Evolutionary conservation across 192 early-diverging fungal species (phyloP).

Genomic region (Coemansia sp.): DNA sequence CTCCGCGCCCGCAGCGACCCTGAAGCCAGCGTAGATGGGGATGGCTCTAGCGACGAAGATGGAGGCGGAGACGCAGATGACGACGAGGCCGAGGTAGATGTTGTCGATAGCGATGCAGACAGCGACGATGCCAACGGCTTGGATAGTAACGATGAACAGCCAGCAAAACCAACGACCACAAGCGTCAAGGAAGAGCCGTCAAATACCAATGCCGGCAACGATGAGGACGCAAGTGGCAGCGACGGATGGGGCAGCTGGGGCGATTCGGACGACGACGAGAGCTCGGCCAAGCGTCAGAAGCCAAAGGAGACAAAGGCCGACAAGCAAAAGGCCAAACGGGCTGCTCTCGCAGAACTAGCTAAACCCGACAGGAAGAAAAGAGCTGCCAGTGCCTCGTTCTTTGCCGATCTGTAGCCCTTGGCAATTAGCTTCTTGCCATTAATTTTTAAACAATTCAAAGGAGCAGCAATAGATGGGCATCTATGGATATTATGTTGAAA

Average conservation of each 20-base stretch:
- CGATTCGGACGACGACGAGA: conserved; percentile 18
- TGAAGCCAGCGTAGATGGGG: conserved; percentile 3
- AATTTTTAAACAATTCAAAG: too few relatives aligned
- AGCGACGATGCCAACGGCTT: neutral
- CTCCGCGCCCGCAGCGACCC: conserved; percentile 4
- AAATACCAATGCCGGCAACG: neutral
- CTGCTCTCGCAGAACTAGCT: conserved; percentile 10
- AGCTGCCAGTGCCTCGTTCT: conserved; percentile 20
- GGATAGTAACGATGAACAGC: neutral
- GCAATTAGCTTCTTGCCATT: neutral
- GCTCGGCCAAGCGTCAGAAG: neutral
- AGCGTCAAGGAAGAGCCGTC: neutral
- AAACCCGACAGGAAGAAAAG: conserved; percentile 11
- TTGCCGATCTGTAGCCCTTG: conserved; percentile 27
- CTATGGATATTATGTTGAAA: too few relatives aligned
- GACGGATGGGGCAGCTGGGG: conserved; percentile 45
- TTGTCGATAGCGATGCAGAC: conserved; percentile 14
- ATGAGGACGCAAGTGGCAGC: conserved; percentile 5
- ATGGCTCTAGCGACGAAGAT: neutral
- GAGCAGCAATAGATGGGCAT: too few relatives aligned
- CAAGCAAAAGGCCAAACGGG: conserved; percentile 23
- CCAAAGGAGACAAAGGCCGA: conserved; percentile 16
- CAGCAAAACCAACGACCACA: neutral
- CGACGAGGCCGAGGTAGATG: neutral
- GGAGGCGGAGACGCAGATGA: neutral